These are phyloP conservation scores for Pilaira anomala DNA, from an alignment of 192 early-diverging fungal species.

Conservation along the genomic window DNA sequence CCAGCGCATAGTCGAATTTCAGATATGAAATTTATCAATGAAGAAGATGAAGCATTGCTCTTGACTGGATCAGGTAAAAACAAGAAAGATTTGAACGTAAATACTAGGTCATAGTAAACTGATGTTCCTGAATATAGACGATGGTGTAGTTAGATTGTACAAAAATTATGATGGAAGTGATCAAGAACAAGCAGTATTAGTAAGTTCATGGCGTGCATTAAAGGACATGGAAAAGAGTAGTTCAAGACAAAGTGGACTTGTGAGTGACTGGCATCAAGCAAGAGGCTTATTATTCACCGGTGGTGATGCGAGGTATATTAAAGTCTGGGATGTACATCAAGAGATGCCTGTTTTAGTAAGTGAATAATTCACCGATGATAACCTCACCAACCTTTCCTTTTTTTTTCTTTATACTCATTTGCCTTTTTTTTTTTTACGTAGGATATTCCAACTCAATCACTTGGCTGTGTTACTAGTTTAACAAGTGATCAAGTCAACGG, in stretches of 20 bases:
- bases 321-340: slow-evolving; percentile 79
- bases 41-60: slow-evolving; percentile 81
- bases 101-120: background rate
- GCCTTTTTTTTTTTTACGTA: slow-evolving; percentile 24
- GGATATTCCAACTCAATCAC: slow-evolving; percentile 57
- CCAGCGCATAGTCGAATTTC: slow-evolving; percentile 68
- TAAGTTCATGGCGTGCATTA: slow-evolving; percentile 73
- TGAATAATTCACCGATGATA: background rate
- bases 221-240: slow-evolving; percentile 63
- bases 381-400: too few relatives aligned
- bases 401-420: slow-evolving; percentile 7
- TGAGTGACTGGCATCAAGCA: slow-evolving; percentile 79
- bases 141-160: slow-evolving; percentile 76
- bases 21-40: slow-evolving; percentile 85
- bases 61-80: slow-evolving; percentile 76
- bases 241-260: slow-evolving; percentile 52
- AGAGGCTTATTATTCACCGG: slow-evolving; percentile 61
- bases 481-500: slow-evolving; percentile 62
- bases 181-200: slow-evolving; percentile 54
- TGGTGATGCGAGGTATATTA: slow-evolving; percentile 63
- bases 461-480: slow-evolving; percentile 57
- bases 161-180: slow-evolving; percentile 58
- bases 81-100: background rate
- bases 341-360: slow-evolving; percentile 69
- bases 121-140: slow-evolving; percentile 46